Evolutionary conservation across 176 grass and related monocot species (phyloP), one percentile per base, ranked within the genome.

Genomic region (Typha latifolia): DNA sequence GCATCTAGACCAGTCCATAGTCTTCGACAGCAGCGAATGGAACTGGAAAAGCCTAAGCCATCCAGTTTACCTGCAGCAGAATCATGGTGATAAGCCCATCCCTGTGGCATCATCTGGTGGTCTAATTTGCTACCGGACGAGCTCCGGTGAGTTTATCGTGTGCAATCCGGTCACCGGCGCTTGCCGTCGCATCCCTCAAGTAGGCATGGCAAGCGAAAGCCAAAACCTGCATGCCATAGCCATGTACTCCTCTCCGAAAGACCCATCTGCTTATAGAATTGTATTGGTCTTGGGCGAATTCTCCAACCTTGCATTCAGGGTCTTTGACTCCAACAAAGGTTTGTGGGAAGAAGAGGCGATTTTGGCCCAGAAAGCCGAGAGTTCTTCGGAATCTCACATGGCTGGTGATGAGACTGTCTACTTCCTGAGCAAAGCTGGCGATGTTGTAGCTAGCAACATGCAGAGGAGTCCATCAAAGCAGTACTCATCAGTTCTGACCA

Each of bases 401-500:
- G 32, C 32, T 12, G 85, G 48, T 12, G 80, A 74, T 12, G 90
- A 76, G 63, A 43, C 71, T 22, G 78, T 99, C 0, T 99, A 87
- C 64, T 99, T 83, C 67, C 79, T 99, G 1, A 93, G 79, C 78
- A 99, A 99, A 79, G 26, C 95, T 7, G 95, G 95, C 70, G 81
- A 85, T 47, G 71, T 99, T 11, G 76, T 99, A 64, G 78, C 84
- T 2, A 77, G 86, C 8, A 94, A 75, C 68, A 94, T 87, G 86
- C 84, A 94, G 69, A 80, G 81, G 4, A 90, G 64, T 70, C 64
- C 84, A 12, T 72, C 84, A 21, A 71, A 85, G 75, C 86, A 85
- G 70, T 94, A 85, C 79, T 76, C 95, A 1, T 90, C 76, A 0
- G 86, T 81, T 23, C 72, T 90, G 57, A 78, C 79, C 14, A 69